Evolutionary conservation across 106 monocot species (phyloP).

Genomic region (Dendrobium catenatum): DNA sequence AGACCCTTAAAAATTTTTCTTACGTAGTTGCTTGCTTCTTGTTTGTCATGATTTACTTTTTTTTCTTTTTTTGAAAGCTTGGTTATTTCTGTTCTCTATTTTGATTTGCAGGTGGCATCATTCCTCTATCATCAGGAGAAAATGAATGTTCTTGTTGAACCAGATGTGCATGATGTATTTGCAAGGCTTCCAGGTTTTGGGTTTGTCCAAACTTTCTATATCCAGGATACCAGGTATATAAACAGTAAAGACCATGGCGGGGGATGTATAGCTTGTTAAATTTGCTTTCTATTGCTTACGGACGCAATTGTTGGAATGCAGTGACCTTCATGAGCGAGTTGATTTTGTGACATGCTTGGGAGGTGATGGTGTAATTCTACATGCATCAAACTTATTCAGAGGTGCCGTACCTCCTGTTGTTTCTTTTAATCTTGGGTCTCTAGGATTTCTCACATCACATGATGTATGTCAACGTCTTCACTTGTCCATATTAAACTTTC

Average conservation of each 20-base stretch:
- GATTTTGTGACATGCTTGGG: constrained; percentile 97
- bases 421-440: constrained; percentile 98
- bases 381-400: constrained; percentile 96
- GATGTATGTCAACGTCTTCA: constrained; percentile 41
- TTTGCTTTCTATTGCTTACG: constrained; percentile 1
- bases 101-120: constrained; percentile 67
- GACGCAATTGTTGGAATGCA: constrained; percentile 23
- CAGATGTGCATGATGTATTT: constrained; percentile 94
- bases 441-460: constrained; percentile 97
- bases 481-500: constrained; percentile 3
- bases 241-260: neutral
- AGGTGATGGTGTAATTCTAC: constrained; percentile 97
- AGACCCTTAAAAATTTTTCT: neutral
- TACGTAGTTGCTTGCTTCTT: neutral
- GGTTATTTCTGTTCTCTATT: constrained; percentile 17
- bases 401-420: constrained; percentile 96
- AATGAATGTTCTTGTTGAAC: constrained; percentile 98
- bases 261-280: neutral
- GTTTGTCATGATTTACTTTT: neutral
- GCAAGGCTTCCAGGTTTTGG: constrained; percentile 96
- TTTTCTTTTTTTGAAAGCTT: constrained; percentile 5
- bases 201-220: constrained; percentile 96
- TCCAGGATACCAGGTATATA: constrained; percentile 90
- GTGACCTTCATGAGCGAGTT: constrained; percentile 99
- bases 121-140: constrained; percentile 87